Evolutionary conservation across 805 yeast genomes (phyloP), one percentile per base, ranked within the genome.

Genomic region (Metschnikowia henanensis): DNA sequence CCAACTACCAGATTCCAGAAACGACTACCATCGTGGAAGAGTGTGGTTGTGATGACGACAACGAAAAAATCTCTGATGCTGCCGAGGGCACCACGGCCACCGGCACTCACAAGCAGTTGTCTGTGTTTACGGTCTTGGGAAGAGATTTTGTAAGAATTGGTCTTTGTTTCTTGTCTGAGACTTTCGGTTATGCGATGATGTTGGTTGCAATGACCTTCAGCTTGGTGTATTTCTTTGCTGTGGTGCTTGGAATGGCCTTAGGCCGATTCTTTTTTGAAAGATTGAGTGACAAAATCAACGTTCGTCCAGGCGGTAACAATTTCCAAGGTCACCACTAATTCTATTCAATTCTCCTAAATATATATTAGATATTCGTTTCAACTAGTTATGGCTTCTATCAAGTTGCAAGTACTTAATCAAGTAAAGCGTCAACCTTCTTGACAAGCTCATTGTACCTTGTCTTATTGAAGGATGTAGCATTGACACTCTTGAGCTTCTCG

Each of bases 191-290:
- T 58, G 83, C 83, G 28, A 64, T 86, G 55, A 86, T 86, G 95
- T 73, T 86, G 66, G 90, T 81, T 13, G 84, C 85, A 5, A 86
- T 86, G 95, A 72, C 84, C 31, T 85, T 72, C 58, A 75, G 84
- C 7, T 52, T 84, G 35, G 64, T 80, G 0, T 86, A 86, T 52
- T 83, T 86, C 61, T 86, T 86, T 64, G 92, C 87, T 2, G 81
- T 84, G 23, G 78, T 83, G 15, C 54, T 81, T 15, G 95, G 95
- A 9, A 66, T 84, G 46, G 75, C 90, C 0, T 66, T 84, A 44
- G 87, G 88, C 29, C 87, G 85, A 55, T 79, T 85, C 34, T 75
- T 79, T 54, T 84, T 83, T 63, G 83, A 83, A 52, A 77, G 87
- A 59, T 60, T 81, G 36, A 58, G 77, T 20, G 73, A 68, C 26